Conservation (phyloP, 306 rosid genomes). For the Pyrus bretschneideri region DNA sequence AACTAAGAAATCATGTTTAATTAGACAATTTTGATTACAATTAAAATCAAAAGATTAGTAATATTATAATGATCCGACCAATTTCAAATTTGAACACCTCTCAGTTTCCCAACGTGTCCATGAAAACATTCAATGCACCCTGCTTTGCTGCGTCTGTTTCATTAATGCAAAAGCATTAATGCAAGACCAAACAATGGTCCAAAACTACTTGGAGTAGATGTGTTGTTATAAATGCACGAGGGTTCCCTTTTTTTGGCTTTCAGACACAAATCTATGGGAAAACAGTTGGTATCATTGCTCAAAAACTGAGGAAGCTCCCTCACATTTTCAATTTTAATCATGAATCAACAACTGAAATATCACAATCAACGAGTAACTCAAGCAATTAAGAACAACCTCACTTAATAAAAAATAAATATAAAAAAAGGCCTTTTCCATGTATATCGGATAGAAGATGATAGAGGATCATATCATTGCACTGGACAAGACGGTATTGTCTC, state of each 20-base stretch:
- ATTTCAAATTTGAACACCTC: conserved; percentile 7
- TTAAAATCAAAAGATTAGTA: conserved; percentile 14
- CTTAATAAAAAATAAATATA: no score
- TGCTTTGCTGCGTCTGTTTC: conserved; percentile 19
- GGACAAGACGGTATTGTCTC: no score
- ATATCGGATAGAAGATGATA: no score
- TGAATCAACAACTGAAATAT: no score
- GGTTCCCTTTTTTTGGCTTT: not conserved
- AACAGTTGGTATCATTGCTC: not conserved
- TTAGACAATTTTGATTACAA: not conserved
- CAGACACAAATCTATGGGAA: not conserved
- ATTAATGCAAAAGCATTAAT: conserved; percentile 39
- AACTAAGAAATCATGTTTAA: not conserved
- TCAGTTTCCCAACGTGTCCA: conserved; percentile 22
- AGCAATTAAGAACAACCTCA: no score
- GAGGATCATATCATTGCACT: no score
- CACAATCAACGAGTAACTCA: no score
- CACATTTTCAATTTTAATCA: not conserved
- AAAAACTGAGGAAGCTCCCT: not conserved
- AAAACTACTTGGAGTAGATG: conserved; percentile 20
- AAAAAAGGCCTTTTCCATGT: no score
- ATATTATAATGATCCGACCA: conserved; percentile 13
- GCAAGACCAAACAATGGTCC: conserved; percentile 11
- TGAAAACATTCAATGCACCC: conserved; percentile 28
- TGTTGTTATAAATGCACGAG: conserved; percentile 29